phyloP scores from a whole-genome alignment of 140 eudicot species.

The Cichorium intybus region DNA sequence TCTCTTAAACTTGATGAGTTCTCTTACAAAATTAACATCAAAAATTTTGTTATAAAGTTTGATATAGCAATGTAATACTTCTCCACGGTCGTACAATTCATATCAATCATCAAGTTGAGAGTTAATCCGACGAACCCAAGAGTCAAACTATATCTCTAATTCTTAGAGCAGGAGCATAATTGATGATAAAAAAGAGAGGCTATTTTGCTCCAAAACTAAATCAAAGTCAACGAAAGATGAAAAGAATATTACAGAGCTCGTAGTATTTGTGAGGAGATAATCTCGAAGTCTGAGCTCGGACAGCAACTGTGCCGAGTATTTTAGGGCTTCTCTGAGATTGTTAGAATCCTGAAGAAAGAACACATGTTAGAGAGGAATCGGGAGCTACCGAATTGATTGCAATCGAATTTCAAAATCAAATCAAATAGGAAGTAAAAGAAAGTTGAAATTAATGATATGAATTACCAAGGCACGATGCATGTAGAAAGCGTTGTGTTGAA shows the following conservation, averaged over 20 bases:
- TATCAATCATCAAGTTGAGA: constrained; percentile 14
- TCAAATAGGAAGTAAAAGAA: neutral
- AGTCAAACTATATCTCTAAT: constrained; percentile 13
- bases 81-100: neutral
- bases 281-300: constrained; percentile 92
- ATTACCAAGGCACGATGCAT: constrained; percentile 92
- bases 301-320: constrained; percentile 79
- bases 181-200: neutral
- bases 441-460: neutral
- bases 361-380: neutral
- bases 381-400: neutral
- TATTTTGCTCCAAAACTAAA: neutral
- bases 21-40: constrained; percentile 2
- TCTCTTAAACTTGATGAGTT: neutral
- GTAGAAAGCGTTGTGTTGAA: constrained; percentile 94
- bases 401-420: constrained; percentile 5
- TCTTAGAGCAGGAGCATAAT: neutral
- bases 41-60: too few relatives aligned
- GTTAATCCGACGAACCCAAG: neutral
- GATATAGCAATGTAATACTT: neutral
- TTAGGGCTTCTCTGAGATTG: constrained; percentile 92
- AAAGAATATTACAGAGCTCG: constrained; percentile 65
- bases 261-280: constrained; percentile 94
- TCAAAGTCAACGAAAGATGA: too few relatives aligned
- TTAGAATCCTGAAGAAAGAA: constrained; percentile 53